Evolutionary conservation across 768 basidiomycete genomes (phyloP), one percentile per base, ranked within the genome.

Genomic region (Mycena crocata): DNA sequence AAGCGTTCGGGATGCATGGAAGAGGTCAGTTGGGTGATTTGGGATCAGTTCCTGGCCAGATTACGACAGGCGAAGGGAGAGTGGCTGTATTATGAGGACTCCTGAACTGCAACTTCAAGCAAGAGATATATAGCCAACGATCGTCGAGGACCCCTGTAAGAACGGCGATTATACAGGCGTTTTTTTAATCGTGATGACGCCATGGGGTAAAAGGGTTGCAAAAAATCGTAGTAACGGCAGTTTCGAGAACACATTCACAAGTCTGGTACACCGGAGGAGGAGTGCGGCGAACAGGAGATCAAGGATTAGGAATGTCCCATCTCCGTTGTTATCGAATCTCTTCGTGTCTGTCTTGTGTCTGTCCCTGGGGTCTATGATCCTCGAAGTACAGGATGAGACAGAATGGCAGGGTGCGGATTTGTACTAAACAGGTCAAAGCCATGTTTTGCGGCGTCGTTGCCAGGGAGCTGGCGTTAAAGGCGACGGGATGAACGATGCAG

Each of bases 41-140:
- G 42, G 45, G 57, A 66, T 60, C 65, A 63, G 69, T 70, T 67
- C 69, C 69, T 70, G 69, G 57, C 24, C 39, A 69, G 32, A 31
- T 66, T 39, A 59, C 64, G 55, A 66, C 68, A 69, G 61, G 60
- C 46, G 69, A 66, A 67, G 52, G 31, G 52, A 66, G 52, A 64
- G 65, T 64, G 65, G 60, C 65, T 57, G 28, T 65, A 65, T 51
- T 42, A 51, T 37, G 17, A n/a, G 39, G 39, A 19, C 50, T 56
- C 64, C 64, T 66, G 26, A 59, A 31, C 28, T 35, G 19, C n/a
- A n/a, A 32, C 34, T 23, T n/a, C 55, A 39, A 57, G 57, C 32
- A 58, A 32, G 13, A 57, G 40, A 13, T 35, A 21, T 35, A 31
- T 17, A 52, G 37, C 21, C 60, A 37, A 31, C 46, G 62, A 63